A percentile compares a stretch with the other conserved stretches of the same genome.
Evolutionary conservation across 2,329 filamentous ascomycete genomes (phyloP).

Genomic region (Dactylellina sp.): DNA sequence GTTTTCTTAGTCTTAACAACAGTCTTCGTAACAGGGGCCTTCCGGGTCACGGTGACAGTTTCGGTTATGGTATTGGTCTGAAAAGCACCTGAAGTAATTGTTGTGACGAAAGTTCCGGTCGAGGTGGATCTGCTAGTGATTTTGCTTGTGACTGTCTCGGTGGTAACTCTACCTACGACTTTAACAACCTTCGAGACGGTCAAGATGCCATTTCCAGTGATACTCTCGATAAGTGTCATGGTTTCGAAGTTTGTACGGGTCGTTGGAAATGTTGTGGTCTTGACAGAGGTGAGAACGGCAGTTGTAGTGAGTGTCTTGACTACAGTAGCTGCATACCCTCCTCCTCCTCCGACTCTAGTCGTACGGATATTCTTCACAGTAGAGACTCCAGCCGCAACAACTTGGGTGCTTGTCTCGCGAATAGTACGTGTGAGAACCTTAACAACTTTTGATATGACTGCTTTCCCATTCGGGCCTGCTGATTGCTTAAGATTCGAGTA

Average conservation of each 20-base stretch:
- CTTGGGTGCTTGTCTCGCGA: conserved; percentile 10
- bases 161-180: neutral
- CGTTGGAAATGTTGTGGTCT: conserved; percentile 3
- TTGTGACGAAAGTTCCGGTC: conserved; percentile 2
- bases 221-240: neutral
- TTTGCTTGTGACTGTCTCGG: neutral
- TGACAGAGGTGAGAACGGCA: conserved; percentile 3
- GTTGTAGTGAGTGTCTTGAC: conserved; percentile 2
- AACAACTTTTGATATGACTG: neutral
- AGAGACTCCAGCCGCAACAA: neutral
- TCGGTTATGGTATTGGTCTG: conserved; percentile 8
- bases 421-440: conserved; percentile 1
- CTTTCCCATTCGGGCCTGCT: neutral
- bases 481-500: conserved; percentile 39
- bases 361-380: neutral
- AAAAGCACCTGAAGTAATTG: neutral
- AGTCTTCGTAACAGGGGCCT: conserved; percentile 5
- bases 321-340: neutral
- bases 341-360: conserved; percentile 3
- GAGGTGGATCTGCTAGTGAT: conserved; percentile 14
- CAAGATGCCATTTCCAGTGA: conserved; percentile 1
- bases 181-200: neutral
- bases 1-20: neutral
- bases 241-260: conserved; percentile 6
- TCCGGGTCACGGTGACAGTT: conserved; percentile 13